Evolutionary conservation across 345 rosid genomes (phyloP).

Genomic region (Brassica cretica): DNA sequence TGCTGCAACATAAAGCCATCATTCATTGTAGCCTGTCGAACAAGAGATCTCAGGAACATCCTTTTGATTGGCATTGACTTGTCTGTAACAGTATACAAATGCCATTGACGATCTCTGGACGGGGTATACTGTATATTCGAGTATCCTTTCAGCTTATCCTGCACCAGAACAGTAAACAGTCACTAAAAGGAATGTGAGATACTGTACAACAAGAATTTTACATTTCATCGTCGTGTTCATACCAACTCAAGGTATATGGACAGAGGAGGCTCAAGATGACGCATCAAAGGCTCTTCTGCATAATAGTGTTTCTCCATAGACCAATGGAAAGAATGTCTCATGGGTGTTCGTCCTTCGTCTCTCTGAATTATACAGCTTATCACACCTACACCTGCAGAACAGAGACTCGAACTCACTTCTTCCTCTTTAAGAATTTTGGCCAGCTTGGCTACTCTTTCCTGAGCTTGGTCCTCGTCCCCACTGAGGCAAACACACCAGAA

Average conservation of each 20-base stretch:
- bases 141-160: slow-evolving; percentile 97
- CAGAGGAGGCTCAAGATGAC: slow-evolving; percentile 96
- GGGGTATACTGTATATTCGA: slow-evolving; percentile 68
- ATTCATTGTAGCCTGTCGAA: slow-evolving; percentile 76
- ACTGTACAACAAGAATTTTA: background rate
- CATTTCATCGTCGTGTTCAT: slow-evolving; percentile 28
- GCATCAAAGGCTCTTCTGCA: slow-evolving; percentile 91
- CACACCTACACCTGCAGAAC: slow-evolving; percentile 84
- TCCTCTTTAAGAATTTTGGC: slow-evolving; percentile 93
- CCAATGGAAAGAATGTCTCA: slow-evolving; percentile 99
- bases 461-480: slow-evolving; percentile 99
- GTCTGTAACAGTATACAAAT: slow-evolving; percentile 80
- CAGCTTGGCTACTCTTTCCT: slow-evolving; percentile 84
- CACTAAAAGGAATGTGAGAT: background rate
- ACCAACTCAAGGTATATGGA: slow-evolving; percentile 97
- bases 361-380: slow-evolving; percentile 96
- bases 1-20: slow-evolving; percentile 64
- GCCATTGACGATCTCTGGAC: slow-evolving; percentile 96
- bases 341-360: slow-evolving; percentile 98
- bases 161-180: slow-evolving; percentile 31
- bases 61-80: slow-evolving; percentile 76
- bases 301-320: slow-evolving; percentile 71
- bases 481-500: slow-evolving; percentile 45
- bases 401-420: slow-evolving; percentile 72
- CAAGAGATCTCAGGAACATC: slow-evolving; percentile 96